Conservation (phyloP, 2,329 filamentous ascomycete genomes). For the Colletotrichum magnum region DNA sequence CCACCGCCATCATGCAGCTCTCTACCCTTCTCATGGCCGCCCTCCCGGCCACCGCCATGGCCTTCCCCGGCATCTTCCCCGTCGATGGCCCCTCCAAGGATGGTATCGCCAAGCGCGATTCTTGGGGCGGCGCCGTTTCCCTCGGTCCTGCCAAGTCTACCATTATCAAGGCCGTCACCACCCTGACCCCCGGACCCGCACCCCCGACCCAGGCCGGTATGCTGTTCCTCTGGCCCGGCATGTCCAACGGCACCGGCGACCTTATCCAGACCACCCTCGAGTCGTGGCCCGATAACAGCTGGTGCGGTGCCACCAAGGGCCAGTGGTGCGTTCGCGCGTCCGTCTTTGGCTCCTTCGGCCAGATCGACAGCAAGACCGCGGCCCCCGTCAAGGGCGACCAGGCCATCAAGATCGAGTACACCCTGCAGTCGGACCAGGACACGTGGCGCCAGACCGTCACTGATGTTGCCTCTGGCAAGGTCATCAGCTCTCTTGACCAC, state of each 20-base stretch:
- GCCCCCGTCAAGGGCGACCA: conserved; percentile 24
- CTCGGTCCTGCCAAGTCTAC: conserved; percentile 40
- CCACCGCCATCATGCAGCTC: conserved; percentile 21
- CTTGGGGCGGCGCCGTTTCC: conserved; percentile 33
- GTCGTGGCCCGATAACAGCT: conserved; percentile 55
- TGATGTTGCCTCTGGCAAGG: conserved; percentile 51
- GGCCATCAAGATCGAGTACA: conserved; percentile 43
- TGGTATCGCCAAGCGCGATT: conserved; percentile 23
- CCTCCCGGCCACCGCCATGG: conserved; percentile 23
- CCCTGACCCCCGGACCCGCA: conserved; percentile 54
- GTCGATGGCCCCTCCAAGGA: conserved; percentile 21
- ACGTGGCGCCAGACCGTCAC: conserved; percentile 49
- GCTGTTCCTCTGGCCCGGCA: conserved; percentile 60
- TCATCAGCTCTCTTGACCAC: conserved; percentile 51
- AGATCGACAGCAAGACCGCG: conserved; percentile 42
- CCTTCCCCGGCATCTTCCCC: conserved; percentile 32
- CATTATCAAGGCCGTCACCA: conserved; percentile 57
- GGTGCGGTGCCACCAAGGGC: conserved; percentile 55
- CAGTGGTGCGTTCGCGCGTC: conserved; percentile 54
- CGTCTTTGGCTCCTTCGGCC: conserved; percentile 56
- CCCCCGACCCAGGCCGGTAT: conserved; percentile 54
- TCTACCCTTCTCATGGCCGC: conserved; percentile 23
- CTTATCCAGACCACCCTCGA: conserved; percentile 59
- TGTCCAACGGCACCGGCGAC: conserved; percentile 61
- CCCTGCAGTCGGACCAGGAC: conserved; percentile 43